These are phyloP conservation scores for Tolypocladium endophyticum DNA, from an alignment of 2,329 filamentous ascomycete genomes.

Conservation along the genomic window DNA sequence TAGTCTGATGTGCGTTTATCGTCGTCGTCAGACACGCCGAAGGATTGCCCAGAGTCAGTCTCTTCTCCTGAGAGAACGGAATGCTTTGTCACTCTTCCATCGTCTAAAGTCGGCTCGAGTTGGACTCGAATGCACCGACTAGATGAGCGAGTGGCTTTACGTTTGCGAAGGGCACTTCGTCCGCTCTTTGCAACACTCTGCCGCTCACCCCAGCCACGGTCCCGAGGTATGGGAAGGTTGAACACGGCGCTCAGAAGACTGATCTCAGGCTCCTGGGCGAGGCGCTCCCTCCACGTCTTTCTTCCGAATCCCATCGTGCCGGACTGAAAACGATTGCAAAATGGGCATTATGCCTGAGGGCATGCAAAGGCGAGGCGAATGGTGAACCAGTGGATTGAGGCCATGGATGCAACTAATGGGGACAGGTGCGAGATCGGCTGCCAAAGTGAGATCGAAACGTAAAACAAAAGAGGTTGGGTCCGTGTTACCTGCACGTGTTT, in stretches of 20 bases:
- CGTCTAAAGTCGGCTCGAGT: background rate
- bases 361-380: background rate
- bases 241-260: slow-evolving; percentile 9
- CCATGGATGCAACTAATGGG: background rate
- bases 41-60: background rate
- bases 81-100: background rate
- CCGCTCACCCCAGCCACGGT: slow-evolving; percentile 4
- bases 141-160: background rate
- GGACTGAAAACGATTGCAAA: background rate
- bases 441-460: background rate
- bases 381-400: background rate
- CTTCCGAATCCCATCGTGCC: slow-evolving; percentile 6
- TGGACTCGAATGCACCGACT: background rate
- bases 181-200: background rate
- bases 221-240: slow-evolving; percentile 9
- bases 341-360: background rate
- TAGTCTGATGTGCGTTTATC: too few species aligned
- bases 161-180: background rate
- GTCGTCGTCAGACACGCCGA: background rate
- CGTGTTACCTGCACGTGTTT: background rate
- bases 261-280: slow-evolving; percentile 3
- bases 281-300: slow-evolving; percentile 2
- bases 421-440: background rate
- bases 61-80: background rate
- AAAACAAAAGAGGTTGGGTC: background rate